Conservation (phyloP, 768 basidiomycete species). For the Pulveroboletus sp. region DNA sequence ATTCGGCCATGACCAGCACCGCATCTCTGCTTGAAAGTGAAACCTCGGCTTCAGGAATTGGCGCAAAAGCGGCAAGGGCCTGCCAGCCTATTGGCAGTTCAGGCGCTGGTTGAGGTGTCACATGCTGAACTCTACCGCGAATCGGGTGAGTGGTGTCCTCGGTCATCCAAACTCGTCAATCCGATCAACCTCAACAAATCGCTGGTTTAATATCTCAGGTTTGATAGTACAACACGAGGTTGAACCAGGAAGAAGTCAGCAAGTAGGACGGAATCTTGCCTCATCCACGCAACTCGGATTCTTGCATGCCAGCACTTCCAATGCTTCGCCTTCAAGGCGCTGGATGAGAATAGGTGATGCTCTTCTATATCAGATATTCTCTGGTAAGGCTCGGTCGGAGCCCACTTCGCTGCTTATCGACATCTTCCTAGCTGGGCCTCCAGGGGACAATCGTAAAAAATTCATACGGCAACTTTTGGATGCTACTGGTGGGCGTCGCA, state of each 20-base stretch:
- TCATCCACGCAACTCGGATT: not conserved
- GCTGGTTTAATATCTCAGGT: too few species aligned
- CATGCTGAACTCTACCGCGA: constrained; percentile 5
- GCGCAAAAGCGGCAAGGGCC: constrained; percentile 8
- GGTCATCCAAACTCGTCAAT: too few species aligned
- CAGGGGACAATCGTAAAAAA: constrained; percentile 2
- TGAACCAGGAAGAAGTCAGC: not conserved
- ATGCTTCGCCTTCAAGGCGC: constrained; percentile 10
- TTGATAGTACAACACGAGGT: not conserved
- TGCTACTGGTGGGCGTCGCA: constrained; percentile 1
- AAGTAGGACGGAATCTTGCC: not conserved
- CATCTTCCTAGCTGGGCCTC: constrained; percentile 1
- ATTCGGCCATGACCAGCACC: constrained; percentile 1
- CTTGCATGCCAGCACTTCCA: constrained; percentile 9
- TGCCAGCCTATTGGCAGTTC: constrained; percentile 18
- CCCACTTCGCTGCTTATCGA: not conserved
- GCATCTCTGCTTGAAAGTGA: constrained; percentile 3
- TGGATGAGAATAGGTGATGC: constrained; percentile 14
- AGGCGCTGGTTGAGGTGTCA: constrained; percentile 17
- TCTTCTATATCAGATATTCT: constrained; percentile 7
- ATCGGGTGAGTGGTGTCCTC: constrained; percentile 5
- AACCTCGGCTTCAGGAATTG: constrained; percentile 10
- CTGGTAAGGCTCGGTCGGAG: not conserved
- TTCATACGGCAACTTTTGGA: constrained; percentile 10
- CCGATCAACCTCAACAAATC: too few species aligned